Percentiles rank a stretch among this genome's conserved stretches.
Evolutionary conservation across 2,329 filamentous ascomycete genomes (phyloP).

Genomic region (Xylariomycetidae sp.): DNA sequence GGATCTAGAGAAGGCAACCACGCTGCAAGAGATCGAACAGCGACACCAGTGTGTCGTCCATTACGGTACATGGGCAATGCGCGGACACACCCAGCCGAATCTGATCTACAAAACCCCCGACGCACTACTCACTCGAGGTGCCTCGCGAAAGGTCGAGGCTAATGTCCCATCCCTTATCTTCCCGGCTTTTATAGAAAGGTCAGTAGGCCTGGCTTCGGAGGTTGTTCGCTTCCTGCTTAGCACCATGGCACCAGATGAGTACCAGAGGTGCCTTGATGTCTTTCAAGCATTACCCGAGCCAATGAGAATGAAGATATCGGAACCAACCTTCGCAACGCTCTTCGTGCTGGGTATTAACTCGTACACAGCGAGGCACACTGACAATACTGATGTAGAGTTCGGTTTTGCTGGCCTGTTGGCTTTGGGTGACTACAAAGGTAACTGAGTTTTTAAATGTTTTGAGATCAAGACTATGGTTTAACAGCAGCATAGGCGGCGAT

Average conservation of each 20-base stretch:
- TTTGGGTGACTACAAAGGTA: too few species aligned
- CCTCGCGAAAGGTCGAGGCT: neutral
- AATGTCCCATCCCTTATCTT: neutral
- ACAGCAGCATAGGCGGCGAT: too few species aligned
- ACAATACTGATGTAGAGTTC: too few species aligned
- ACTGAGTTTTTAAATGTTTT: too few species aligned
- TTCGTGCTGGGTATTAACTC: conserved; percentile 4
- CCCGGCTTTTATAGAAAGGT: conserved; percentile 1
- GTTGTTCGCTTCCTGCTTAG: conserved; percentile 3
- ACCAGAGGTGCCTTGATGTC: conserved; percentile 3
- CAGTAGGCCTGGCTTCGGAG: conserved; percentile 5
- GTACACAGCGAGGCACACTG: conserved; percentile 1
- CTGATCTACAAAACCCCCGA: conserved; percentile 1
- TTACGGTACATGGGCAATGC: conserved; percentile 6
- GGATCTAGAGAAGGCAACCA: conserved; percentile 6
- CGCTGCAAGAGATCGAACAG: conserved; percentile 5
- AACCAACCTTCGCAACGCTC: conserved; percentile 2
- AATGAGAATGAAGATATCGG: conserved; percentile 2
- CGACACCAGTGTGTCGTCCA: conserved; percentile 6
- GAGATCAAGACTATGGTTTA: too few species aligned
- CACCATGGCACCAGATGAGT: conserved; percentile 4
- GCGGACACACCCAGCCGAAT: conserved; percentile 2
- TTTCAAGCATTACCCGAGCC: conserved; percentile 1
- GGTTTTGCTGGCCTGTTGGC: too few species aligned
- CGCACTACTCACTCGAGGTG: neutral